A percentile compares a stretch with the other conserved stretches of the same genome.
Evolutionary conservation across 2,329 filamentous ascomycete genomes (phyloP).

Genomic region (Parascedosporium putredinis): DNA sequence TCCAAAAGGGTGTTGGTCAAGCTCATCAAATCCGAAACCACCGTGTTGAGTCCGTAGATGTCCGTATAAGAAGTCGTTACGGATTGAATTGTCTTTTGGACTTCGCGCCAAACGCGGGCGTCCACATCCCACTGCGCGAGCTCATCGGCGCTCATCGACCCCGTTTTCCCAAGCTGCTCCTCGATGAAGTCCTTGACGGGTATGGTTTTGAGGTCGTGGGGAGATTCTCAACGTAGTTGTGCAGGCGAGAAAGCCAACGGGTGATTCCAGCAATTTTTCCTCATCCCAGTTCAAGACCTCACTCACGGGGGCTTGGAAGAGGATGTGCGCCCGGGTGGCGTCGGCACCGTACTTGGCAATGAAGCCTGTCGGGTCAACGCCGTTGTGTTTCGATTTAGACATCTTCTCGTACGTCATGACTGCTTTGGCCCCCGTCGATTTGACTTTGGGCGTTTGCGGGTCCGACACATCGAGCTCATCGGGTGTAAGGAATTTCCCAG

Average conservation of each 20-base stretch:
- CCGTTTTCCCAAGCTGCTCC: slow-evolving; percentile 19
- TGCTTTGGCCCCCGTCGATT: slow-evolving; percentile 46
- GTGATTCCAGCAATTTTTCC: slow-evolving; percentile 71
- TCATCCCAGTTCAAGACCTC: slow-evolving; percentile 87
- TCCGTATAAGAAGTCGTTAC: slow-evolving; percentile 59
- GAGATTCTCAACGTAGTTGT: slow-evolving; percentile 39
- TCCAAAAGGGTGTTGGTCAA: slow-evolving; percentile 60
- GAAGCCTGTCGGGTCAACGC: slow-evolving; percentile 67
- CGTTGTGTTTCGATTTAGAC: slow-evolving; percentile 92
- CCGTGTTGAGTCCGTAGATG: slow-evolving; percentile 71
- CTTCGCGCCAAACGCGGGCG: slow-evolving; percentile 48
- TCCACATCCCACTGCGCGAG: slow-evolving; percentile 35
- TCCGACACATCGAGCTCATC: slow-evolving; percentile 59
- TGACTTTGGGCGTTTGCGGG: slow-evolving; percentile 47
- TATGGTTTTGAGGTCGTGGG: background rate
- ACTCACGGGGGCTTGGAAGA: slow-evolving; percentile 77
- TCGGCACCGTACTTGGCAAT: slow-evolving; percentile 72
- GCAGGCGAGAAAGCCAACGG: slow-evolving; percentile 64
- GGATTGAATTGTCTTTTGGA: slow-evolving; percentile 56
- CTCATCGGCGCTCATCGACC: slow-evolving; percentile 20
- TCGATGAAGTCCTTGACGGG: slow-evolving; percentile 26
- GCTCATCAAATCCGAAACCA: slow-evolving; percentile 72
- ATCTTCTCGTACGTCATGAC: slow-evolving; percentile 75
- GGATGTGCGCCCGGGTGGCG: slow-evolving; percentile 72
- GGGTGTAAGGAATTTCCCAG: slow-evolving; percentile 65